Evolutionary conservation across 1,284 basidiomycete species (phyloP).

Genomic region (Ustilago curta): DNA sequence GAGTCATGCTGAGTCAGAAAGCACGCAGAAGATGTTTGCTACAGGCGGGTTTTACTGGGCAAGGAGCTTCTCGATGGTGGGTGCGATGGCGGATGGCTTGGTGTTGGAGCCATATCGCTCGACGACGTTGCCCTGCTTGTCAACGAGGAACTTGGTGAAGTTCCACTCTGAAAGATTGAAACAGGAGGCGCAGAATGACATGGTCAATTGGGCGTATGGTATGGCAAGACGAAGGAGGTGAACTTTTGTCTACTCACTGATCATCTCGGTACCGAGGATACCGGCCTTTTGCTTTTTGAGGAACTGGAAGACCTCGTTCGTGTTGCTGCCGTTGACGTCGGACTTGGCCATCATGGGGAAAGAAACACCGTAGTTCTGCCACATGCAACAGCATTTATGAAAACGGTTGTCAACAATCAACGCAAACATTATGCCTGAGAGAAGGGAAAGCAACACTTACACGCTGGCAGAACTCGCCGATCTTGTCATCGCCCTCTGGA

Average conservation of each 20-base stretch:
- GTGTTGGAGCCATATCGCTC: conserved; percentile 84
- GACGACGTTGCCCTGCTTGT: conserved; percentile 76
- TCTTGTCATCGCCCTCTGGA: conserved; percentile 63
- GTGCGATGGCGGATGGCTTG: conserved; percentile 77
- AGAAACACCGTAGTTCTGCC: conserved; percentile 67
- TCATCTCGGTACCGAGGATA: conserved; percentile 78
- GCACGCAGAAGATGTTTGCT: not conserved
- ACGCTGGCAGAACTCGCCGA: conserved; percentile 62
- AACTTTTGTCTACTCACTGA: conserved; percentile 71
- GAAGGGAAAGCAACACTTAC: conserved; percentile 39
- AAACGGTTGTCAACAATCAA: not conserved
- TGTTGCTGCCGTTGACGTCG: conserved; percentile 84
- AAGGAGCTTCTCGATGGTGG: conserved; percentile 75
- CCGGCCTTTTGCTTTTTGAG: conserved; percentile 84
- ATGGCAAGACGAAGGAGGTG: not conserved
- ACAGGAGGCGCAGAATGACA: not conserved
- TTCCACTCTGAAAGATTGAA: conserved; percentile 70
- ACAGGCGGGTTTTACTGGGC: conserved; percentile 15
- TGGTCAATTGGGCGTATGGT: not conserved
- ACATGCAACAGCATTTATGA: not conserved
- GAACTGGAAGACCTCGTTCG: conserved; percentile 85
- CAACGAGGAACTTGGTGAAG: conserved; percentile 72
- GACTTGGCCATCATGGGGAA: conserved; percentile 70
- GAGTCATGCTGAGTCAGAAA: not conserved
- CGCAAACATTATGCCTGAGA: not conserved